phyloP scores from a whole-genome alignment of 2,329 filamentous ascomycete species.

The Aspergillus tamarii region DNA sequence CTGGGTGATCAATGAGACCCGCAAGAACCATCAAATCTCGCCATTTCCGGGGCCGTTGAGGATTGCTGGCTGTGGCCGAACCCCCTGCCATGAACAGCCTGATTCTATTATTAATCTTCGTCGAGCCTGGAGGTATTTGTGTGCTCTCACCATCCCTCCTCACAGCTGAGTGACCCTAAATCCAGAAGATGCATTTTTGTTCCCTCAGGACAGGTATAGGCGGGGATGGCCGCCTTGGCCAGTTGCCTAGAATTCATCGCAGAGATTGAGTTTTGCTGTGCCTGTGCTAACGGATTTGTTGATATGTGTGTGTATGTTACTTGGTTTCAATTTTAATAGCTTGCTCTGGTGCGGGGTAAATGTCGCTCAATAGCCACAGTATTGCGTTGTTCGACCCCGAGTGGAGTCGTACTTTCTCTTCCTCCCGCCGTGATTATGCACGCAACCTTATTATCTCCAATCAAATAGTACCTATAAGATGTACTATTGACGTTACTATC shows the following conservation, averaged over 20 bases:
- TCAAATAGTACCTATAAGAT: not conserved
- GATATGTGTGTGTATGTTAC: too few relatives aligned
- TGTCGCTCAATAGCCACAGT: not conserved
- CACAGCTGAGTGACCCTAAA: slow-evolving; percentile 49
- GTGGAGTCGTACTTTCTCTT: not conserved
- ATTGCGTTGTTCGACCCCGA: not conserved
- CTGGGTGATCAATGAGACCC: slow-evolving; percentile 50
- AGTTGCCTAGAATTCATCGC: not conserved
- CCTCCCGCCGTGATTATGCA: not conserved
- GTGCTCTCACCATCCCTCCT: slow-evolving; percentile 43
- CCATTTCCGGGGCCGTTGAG: slow-evolving; percentile 46
- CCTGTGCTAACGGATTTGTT: too few relatives aligned
- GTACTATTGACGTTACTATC: not conserved
- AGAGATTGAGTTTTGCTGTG: not conserved
- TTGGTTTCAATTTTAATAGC: too few relatives aligned
- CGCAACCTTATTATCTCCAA: not conserved
- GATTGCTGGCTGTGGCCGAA: not conserved
- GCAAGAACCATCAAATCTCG: slow-evolving; percentile 47
- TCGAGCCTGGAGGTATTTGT: not conserved
- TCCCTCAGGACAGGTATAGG: slow-evolving; percentile 43
- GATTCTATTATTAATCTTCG: not conserved
- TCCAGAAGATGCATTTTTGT: slow-evolving; percentile 54
- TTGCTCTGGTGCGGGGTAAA: too few relatives aligned
- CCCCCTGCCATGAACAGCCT: not conserved
- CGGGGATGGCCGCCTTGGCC: not conserved